phyloP scores from a whole-genome alignment of 352 stramenopile genomes.

The Pythium apleroticum region DNA sequence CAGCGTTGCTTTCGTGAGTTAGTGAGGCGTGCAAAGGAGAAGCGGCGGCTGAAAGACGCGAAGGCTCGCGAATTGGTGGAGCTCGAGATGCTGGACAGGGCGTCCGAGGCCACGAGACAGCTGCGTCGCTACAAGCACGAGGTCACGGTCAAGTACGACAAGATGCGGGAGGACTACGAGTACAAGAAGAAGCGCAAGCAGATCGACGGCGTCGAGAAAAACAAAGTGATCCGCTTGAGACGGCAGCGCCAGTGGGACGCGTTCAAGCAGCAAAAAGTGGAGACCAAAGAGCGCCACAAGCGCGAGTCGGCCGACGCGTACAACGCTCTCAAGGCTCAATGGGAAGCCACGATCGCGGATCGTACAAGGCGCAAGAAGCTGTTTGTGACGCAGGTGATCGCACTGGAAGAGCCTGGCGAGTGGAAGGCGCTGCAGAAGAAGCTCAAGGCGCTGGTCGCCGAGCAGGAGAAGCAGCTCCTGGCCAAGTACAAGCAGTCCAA shows the following conservation, averaged over 20 bases:
- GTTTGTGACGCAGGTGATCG: conserved; percentile 51
- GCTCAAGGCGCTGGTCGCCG: conserved; percentile 35
- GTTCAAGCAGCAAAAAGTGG: conserved; percentile 42
- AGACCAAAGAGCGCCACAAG: conserved; percentile 45
- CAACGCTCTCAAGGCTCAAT: conserved; percentile 41
- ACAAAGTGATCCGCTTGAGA: conserved; percentile 52
- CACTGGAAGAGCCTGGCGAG: conserved; percentile 52
- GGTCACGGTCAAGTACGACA: conserved; percentile 52
- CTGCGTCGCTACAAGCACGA: conserved; percentile 39
- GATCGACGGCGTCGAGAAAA: conserved; percentile 60
- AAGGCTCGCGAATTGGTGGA: conserved; percentile 31
- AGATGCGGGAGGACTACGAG: conserved; percentile 46
- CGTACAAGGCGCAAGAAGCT: conserved; percentile 24
- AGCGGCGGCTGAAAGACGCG: conserved; percentile 30
- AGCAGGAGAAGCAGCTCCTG: conserved; percentile 38
- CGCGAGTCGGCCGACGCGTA: conserved; percentile 37
- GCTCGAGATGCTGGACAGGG: conserved; percentile 43
- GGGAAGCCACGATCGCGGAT: conserved; percentile 40
- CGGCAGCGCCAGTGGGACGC: conserved; percentile 62
- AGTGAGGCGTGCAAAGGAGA: conserved; percentile 27
- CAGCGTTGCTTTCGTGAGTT: conserved; percentile 44
- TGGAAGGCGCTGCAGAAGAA: conserved; percentile 44
- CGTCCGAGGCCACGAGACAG: conserved; percentile 33
- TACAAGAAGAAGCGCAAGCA: conserved; percentile 42
- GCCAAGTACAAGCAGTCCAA: conserved; percentile 51